Evolutionary conservation across 805 yeast species (phyloP), one percentile per base, ranked within the genome.

Genomic region (Suhomyces pyralidae): DNA sequence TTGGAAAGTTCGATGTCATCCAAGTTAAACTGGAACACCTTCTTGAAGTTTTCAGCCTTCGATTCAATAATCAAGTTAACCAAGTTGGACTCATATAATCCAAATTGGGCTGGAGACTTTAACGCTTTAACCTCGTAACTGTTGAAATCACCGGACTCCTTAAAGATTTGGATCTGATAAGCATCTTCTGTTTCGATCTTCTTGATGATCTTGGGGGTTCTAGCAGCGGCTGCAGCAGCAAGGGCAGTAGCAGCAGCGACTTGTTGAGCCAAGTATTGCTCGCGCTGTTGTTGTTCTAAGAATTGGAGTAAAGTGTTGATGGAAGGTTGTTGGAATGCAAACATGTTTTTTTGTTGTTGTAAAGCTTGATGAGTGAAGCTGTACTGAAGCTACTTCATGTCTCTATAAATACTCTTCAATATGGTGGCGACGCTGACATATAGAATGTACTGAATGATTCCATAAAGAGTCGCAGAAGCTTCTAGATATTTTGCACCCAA

Each of bases 81-180:
- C 43, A 58, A 46, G 46, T 51, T 40, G 26, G 42, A 44, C 17
- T 36, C 40, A 25, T 46, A 40, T 4, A 10, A 17, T 22, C 40
- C 51, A 5, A 22, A 25, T 19, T 38, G 24, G 9, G 42, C 24
- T 15, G 20, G 32, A 6, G 42, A 20, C 30, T 47, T 51, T 5
- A 50, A 44, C 6, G 47, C 54, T 10, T 51, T 45, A 12, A 53
- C 54, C 15, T 56, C 59, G 28, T 56, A 56, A 15, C 52, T 48
- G 50, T 63, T 57, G 58, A 70, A 73, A 57, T 66, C 57, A 7
- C 77, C 77, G 38, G 53, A 60, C 32, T 59, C 56, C 56, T 73
- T 73, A 55, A 62, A 68, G 48, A 74, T 67, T 51, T 73, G 74
- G 40, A 73, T 65, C 54, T 72, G 75, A 53, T 64, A 70, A 7